phyloP scores from a whole-genome alignment of 192 early-diverging fungal genomes.

The Phycomyces blakesleeanus region DNA sequence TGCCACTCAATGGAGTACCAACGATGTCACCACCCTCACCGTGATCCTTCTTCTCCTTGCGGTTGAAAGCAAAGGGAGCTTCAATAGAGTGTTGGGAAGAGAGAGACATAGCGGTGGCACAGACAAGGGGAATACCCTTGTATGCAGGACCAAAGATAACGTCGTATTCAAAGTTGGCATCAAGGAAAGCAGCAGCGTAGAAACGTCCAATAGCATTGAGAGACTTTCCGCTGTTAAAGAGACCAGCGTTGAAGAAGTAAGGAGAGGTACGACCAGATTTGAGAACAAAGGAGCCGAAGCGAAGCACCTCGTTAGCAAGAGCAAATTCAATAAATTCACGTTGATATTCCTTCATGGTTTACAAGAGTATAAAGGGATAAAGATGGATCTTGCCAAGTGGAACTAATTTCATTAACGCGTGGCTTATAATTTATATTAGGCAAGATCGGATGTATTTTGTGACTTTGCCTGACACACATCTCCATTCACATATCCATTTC shows the following conservation, averaged over 20 bases:
- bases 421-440: no score
- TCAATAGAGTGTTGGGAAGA: constrained; percentile 51
- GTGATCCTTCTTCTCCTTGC: constrained; percentile 99
- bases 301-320: constrained; percentile 78
- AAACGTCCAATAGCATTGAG: constrained; percentile 80
- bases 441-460: no score
- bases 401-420: no score
- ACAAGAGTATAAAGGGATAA: background rate
- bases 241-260: constrained; percentile 98
- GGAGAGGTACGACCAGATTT: constrained; percentile 95
- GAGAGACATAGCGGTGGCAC: constrained; percentile 77
- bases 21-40: constrained; percentile 97
- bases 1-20: constrained; percentile 74
- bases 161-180: constrained; percentile 68
- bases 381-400: background rate
- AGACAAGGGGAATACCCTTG: constrained; percentile 95
- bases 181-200: constrained; percentile 84
- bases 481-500: no score
- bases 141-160: constrained; percentile 98
- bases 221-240: constrained; percentile 88
- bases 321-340: constrained; percentile 92
- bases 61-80: constrained; percentile 90
- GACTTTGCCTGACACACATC: no score
- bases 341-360: constrained; percentile 72
- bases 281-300: constrained; percentile 89